phyloP scores from a whole-genome alignment of 768 basidiomycete species.

The Naematelia encephala region DNA sequence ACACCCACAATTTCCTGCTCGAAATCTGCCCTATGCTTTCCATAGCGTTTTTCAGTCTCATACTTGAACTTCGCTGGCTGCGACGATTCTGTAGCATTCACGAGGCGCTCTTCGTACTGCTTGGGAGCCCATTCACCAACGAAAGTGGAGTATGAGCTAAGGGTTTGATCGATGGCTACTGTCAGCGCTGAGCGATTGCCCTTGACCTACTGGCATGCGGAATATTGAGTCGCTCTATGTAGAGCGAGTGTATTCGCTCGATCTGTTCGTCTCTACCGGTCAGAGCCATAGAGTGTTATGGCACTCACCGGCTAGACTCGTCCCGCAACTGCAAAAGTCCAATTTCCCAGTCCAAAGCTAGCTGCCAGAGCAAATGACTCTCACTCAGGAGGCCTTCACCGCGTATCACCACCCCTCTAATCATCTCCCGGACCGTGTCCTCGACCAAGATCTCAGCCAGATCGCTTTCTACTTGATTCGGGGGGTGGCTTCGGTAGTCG shows the following conservation, averaged over 20 bases:
- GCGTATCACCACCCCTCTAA: conserved; percentile 12
- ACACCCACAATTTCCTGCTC: conserved; percentile 31
- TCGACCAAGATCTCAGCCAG: conserved; percentile 78
- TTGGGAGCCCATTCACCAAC: conserved; percentile 70
- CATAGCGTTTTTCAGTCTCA: conserved; percentile 61
- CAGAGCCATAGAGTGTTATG: neutral
- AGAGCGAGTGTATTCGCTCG: conserved; percentile 26
- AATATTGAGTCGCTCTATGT: conserved; percentile 23
- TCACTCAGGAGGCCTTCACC: conserved; percentile 17
- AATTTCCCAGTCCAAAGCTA: conserved; percentile 39
- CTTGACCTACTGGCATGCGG: conserved; percentile 31
- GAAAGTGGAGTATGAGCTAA: conserved; percentile 82
- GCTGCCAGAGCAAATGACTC: conserved; percentile 37
- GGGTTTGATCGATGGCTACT: conserved; percentile 73
- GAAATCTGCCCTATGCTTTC: conserved; percentile 54
- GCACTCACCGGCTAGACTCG: conserved; percentile 16
- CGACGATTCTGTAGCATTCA: conserved; percentile 72
- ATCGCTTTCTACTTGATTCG: conserved; percentile 57
- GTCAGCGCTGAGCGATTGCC: conserved; percentile 8
- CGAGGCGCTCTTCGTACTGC: conserved; percentile 74
- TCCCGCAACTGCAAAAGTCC: conserved; percentile 1
- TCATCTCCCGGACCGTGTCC: conserved; percentile 51
- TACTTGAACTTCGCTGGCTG: conserved; percentile 61
- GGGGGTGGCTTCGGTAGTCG: neutral
- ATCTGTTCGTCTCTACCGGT: conserved; percentile 5